A percentile compares a stretch with the other conserved stretches of the same genome.
Conservation (phyloP, 805 yeast species). For the Spathaspora girioi region DNA sequence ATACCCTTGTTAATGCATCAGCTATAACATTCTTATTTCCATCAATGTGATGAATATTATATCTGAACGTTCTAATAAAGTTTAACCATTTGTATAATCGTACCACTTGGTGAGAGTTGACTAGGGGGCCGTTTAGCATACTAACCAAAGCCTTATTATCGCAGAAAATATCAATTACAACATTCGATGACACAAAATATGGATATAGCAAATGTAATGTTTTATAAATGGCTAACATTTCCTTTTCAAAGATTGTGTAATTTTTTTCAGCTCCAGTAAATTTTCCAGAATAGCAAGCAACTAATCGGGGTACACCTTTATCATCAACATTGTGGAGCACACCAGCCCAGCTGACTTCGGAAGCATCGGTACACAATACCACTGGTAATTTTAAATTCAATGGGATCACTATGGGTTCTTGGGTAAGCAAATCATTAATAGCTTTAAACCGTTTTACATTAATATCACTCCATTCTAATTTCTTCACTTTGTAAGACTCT, state of each 20-base stretch:
- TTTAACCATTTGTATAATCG: not conserved
- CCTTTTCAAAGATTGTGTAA: conserved; percentile 1
- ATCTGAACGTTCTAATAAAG: no score
- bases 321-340: conserved; percentile 12
- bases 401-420: not conserved
- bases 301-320: not conserved
- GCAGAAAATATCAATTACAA: not conserved
- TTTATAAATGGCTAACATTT: not conserved
- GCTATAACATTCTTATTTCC: no score
- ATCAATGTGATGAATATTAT: no score
- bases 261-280: not conserved
- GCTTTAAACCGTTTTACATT: not conserved
- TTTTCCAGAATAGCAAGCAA: conserved; percentile 3
- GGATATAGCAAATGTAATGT: no score
- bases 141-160: not conserved
- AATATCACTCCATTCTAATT: not conserved
- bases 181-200: not conserved
- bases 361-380: not conserved
- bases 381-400: not conserved
- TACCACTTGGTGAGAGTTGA: no score
- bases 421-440: not conserved
- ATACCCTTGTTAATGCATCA: no score
- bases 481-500: no score
- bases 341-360: conserved; percentile 9
- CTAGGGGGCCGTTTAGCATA: no score